A percentile compares a stretch with the other conserved stretches of the same genome.
Evolutionary conservation across 139 green algal species (phyloP).

Genomic region (Mychonastes homosphaera): DNA sequence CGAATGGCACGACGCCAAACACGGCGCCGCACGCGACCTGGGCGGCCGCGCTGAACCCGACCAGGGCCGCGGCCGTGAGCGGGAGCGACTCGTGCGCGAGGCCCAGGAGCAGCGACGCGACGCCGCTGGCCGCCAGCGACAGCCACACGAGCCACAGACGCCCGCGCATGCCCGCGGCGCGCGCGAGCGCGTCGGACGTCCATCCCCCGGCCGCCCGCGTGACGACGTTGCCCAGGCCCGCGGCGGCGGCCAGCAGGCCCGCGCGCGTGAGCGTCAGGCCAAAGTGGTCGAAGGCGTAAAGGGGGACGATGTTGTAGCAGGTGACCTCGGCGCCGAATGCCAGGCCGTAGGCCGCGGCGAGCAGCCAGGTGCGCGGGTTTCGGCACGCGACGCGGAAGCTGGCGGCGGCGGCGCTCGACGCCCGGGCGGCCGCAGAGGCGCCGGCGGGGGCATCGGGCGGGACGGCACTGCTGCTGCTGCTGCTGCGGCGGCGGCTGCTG

Average conservation of each 20-base stretch:
- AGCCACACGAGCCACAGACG: conserved; percentile 60
- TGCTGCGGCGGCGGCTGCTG: conserved; percentile 12
- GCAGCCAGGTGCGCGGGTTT: conserved; percentile 62
- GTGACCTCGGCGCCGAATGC: conserved; percentile 81
- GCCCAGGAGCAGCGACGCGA: conserved; percentile 72
- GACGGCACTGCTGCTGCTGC: too few relatives aligned
- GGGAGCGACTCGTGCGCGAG: conserved; percentile 39
- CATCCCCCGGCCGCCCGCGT: conserved; percentile 67
- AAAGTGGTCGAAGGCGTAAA: conserved; percentile 69
- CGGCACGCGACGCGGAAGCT: conserved; percentile 5
- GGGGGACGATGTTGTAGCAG: conserved; percentile 64
- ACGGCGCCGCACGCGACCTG: conserved; percentile 41
- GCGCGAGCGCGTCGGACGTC: conserved; percentile 39
- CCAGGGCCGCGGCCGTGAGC: conserved; percentile 60
- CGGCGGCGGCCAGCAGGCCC: background rate
- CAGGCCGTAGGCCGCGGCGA: conserved; percentile 61
- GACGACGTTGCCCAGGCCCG: conserved; percentile 85
- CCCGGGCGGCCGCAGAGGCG: too few relatives aligned
- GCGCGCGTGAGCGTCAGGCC: conserved; percentile 30
- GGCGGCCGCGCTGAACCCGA: conserved; percentile 73
- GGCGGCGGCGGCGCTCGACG: too few relatives aligned
- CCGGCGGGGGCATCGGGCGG: too few relatives aligned
- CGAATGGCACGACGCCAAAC: conserved; percentile 86
- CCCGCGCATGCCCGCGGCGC: conserved; percentile 60
- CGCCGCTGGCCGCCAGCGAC: conserved; percentile 34